phyloP scores from a whole-genome alignment of 106 monocot species.

The Allium cepa region DNA sequence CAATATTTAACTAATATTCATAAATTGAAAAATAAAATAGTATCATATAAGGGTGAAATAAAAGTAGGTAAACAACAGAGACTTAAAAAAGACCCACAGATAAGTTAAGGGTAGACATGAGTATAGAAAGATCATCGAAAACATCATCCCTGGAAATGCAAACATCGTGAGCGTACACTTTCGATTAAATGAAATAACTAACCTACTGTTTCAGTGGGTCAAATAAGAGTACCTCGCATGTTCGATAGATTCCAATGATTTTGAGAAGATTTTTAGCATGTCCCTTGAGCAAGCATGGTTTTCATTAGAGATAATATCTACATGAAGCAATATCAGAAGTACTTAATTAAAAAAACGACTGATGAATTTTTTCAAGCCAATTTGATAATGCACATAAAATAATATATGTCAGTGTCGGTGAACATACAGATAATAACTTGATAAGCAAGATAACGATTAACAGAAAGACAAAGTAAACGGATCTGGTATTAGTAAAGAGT shows the following conservation, averaged over 20 bases:
- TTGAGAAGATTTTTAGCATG: conserved; percentile 17
- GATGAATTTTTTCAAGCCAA: too few species aligned
- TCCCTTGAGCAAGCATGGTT: conserved; percentile 16
- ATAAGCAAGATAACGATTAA: too few species aligned
- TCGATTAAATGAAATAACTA: background rate
- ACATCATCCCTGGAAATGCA: conserved; percentile 30
- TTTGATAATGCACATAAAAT: background rate
- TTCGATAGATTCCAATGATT: conserved; percentile 18
- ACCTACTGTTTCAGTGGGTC: background rate
- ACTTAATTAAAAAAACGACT: background rate
- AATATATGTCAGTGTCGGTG: background rate
- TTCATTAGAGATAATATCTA: conserved; percentile 35
- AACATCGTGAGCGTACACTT: background rate
- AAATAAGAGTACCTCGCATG: conserved; percentile 18
- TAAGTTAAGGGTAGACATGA: conserved; percentile 49
- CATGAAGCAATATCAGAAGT: background rate
- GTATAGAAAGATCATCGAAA: conserved; percentile 41
- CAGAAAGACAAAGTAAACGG: too few species aligned
- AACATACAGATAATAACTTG: too few species aligned
- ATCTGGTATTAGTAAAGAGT: too few species aligned
- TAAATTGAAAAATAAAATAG: background rate
- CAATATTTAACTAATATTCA: background rate
- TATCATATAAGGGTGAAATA: background rate
- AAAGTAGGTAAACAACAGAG: background rate
- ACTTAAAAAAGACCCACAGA: conserved; percentile 35